Evolutionary conservation across 768 basidiomycete species (phyloP).

Genomic region (Hirschioporus abietinus): DNA sequence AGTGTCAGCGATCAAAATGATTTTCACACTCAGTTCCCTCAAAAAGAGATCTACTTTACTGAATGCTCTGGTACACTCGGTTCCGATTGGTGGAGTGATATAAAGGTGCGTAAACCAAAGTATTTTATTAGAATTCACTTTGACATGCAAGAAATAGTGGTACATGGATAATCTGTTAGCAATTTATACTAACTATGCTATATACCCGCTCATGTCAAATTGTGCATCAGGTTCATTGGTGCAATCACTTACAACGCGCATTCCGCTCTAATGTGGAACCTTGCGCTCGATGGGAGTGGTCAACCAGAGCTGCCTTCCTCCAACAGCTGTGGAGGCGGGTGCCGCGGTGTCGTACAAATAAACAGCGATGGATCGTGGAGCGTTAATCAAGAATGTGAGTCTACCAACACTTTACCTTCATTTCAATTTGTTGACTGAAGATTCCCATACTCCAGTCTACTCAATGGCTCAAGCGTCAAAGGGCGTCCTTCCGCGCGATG

Average conservation of each 20-base stretch:
- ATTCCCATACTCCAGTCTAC: slow-evolving; percentile 40
- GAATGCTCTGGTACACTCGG: slow-evolving; percentile 66
- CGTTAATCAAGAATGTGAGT: slow-evolving; percentile 69
- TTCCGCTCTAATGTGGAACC: slow-evolving; percentile 68
- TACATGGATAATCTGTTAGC: slow-evolving; percentile 62
- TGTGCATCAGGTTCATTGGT: slow-evolving; percentile 33
- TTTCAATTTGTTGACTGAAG: background rate
- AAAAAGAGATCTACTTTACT: slow-evolving; percentile 50
- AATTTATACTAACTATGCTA: background rate
- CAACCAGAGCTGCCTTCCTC: slow-evolving; percentile 63
- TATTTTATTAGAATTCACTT: background rate
- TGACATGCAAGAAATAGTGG: slow-evolving; percentile 37
- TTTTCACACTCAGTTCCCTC: slow-evolving; percentile 52
- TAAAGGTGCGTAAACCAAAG: slow-evolving; percentile 53
- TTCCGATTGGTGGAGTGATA: slow-evolving; percentile 75
- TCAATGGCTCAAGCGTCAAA: slow-evolving; percentile 72
- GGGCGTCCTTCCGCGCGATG: slow-evolving; percentile 64
- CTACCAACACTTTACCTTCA: background rate
- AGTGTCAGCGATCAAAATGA: slow-evolving; percentile 44
- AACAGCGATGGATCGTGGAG: slow-evolving; percentile 58
- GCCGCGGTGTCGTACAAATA: slow-evolving; percentile 61
- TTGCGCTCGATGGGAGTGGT: slow-evolving; percentile 59
- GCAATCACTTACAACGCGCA: slow-evolving; percentile 27
- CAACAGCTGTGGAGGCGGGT: slow-evolving; percentile 58
- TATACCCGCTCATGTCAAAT: slow-evolving; percentile 15